Percentiles rank a stretch among this genome's conserved stretches.
phyloP scores from a whole-genome alignment of 805 yeast genomes.

The Lachancea sp. region DNA sequence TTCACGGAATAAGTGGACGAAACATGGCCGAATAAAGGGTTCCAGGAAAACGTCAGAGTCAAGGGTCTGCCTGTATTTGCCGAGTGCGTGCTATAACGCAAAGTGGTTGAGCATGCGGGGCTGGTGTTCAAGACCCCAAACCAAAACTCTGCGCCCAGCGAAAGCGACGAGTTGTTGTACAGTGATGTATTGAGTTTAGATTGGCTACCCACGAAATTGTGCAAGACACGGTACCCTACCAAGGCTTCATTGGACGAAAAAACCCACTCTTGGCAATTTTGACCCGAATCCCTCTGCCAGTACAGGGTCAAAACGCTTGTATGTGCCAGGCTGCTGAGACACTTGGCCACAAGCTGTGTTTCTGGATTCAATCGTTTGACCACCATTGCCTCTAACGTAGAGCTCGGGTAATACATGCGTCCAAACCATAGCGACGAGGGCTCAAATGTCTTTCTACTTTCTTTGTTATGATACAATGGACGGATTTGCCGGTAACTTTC shows the following conservation, averaged over 20 bases:
- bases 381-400: constrained; percentile 80
- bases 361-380: constrained; percentile 53
- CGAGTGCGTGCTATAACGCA: constrained; percentile 79
- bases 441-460: neutral
- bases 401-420: constrained; percentile 79
- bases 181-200: constrained; percentile 37
- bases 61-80: constrained; percentile 84
- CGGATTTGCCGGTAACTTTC: constrained; percentile 60
- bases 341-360: constrained; percentile 64
- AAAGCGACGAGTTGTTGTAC: constrained; percentile 56
- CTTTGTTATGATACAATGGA: constrained; percentile 32
- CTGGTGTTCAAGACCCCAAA: constrained; percentile 76
- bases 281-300: constrained; percentile 60
- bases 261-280: constrained; percentile 62
- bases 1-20: constrained; percentile 83
- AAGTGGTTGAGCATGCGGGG: constrained; percentile 83
- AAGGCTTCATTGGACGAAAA: constrained; percentile 81
- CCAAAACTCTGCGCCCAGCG: constrained; percentile 85
- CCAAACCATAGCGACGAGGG: constrained; percentile 60
- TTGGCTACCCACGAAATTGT: constrained; percentile 46
- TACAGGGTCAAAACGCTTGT: constrained; percentile 59
- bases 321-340: constrained; percentile 61
- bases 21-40: constrained; percentile 85
- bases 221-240: constrained; percentile 72
- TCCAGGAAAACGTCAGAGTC: constrained; percentile 77